Conservation (phyloP, 805 yeast species). For the Jamesozyma gamospora region DNA sequence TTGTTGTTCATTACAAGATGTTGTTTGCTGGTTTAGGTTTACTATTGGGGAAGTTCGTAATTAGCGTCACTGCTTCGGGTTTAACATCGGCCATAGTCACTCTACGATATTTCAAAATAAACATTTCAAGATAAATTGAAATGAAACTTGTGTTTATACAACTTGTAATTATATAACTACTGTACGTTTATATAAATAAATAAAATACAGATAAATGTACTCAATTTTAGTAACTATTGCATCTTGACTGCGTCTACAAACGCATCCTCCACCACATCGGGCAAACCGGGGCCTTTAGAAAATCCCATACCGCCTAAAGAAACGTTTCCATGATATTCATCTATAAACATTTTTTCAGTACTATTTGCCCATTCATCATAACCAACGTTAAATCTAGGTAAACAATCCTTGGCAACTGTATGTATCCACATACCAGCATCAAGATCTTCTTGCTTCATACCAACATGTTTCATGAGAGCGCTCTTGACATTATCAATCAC, state of each 20-base stretch:
- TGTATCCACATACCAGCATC: conserved; percentile 28
- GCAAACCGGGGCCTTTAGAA: conserved; percentile 78
- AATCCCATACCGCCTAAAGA: conserved; percentile 72
- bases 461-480: conserved; percentile 34
- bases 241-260: conserved; percentile 41
- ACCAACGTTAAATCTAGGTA: conserved; percentile 75
- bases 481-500: conserved; percentile 26
- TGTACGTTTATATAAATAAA: no score
- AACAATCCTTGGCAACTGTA: conserved; percentile 44
- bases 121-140: no score
- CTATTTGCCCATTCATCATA: conserved; percentile 38
- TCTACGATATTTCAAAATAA: no score
- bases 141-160: no score
- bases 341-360: conserved; percentile 27
- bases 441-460: conserved; percentile 25
- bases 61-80: no score
- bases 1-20: no score
- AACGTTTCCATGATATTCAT: conserved; percentile 33
- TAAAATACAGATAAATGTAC: not conserved
- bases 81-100: no score
- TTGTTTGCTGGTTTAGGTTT: no score
- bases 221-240: not conserved
- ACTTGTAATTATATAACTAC: no score
- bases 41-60: no score
- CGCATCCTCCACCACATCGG: conserved; percentile 67